Conservation (phyloP, 768 basidiomycete genomes). For the Rhodotorula babjevae region DNA sequence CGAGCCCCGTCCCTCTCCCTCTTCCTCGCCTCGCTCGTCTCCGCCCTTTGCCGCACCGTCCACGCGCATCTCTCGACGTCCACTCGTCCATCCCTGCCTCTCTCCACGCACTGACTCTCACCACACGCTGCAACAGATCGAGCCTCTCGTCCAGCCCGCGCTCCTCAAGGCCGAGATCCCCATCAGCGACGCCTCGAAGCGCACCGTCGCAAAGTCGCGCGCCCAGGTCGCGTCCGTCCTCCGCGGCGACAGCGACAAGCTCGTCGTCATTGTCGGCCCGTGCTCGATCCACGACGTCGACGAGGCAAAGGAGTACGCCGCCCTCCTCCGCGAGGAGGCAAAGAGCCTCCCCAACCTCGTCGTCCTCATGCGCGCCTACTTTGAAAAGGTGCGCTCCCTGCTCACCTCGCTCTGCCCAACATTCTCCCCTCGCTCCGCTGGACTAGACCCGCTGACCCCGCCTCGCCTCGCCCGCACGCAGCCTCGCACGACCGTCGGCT, state of each 20-base stretch:
- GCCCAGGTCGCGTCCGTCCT: slow-evolving; percentile 72
- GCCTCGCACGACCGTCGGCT: slow-evolving; percentile 86
- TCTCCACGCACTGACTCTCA: not conserved
- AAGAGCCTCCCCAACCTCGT: slow-evolving; percentile 61
- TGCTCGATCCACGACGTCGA: slow-evolving; percentile 89
- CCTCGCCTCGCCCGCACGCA: slow-evolving; percentile 51
- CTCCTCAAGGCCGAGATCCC: slow-evolving; percentile 80
- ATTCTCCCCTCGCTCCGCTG: too few relatives aligned
- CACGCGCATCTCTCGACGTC: too few relatives aligned
- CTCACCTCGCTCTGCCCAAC: not conserved
- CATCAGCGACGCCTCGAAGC: slow-evolving; percentile 60
- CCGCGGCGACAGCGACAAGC: slow-evolving; percentile 74
- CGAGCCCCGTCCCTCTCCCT: not conserved
- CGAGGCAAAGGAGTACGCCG: slow-evolving; percentile 60
- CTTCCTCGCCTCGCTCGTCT: not conserved
- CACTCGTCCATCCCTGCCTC: too few relatives aligned
- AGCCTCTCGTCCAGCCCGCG: slow-evolving; percentile 32
- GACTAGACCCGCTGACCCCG: too few relatives aligned
- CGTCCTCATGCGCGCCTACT: slow-evolving; percentile 95
- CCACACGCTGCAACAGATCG: slow-evolving; percentile 1
- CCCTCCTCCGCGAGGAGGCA: slow-evolving; percentile 60
- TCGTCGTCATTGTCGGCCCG: slow-evolving; percentile 89
- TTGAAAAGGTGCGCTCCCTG: slow-evolving; percentile 56
- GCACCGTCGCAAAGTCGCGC: slow-evolving; percentile 73
- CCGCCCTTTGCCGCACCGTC: not conserved